Evolutionary conservation across 495 filamentous ascomycete genomes (phyloP), one percentile per base, ranked within the genome.

Genomic region (Delitschia confertaspora): DNA sequence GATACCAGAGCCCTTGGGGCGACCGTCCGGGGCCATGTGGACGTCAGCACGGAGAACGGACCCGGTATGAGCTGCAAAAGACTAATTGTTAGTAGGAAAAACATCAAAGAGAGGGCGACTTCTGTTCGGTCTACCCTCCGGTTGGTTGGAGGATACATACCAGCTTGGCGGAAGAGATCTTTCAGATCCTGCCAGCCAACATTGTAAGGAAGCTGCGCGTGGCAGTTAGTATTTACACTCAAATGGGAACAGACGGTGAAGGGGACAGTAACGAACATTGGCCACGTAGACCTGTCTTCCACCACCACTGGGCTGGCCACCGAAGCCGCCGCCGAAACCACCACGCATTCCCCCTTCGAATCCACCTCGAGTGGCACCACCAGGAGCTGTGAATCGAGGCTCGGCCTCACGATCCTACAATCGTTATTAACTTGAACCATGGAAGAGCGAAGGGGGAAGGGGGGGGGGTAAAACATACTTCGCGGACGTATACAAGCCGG

Each of bases 161-260:
- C 85, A 69, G 91, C 86, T 75, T 95, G 88, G 58, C 91, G 87
- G 75, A 98, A 98, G 52, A 98, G 72, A 67, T 98, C 91, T 72
- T 98, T 98, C 61, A 98, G 68, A 65, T 98, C 91, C 72, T 98
- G 91, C 91, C 91, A 98, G 63, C 93, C 91, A 57, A 93, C 85
- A 38, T 82, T 95, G 72, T 85, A 98, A 20, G 91, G 91, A 56
- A 98, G 85, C 91, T 98, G 69, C 34, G 57, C 19, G 35, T 22
- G 48, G 31, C 69, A 38, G 75, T 63, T 55, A 65, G 47, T 46
- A 56, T 43, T 5, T 57, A 59, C 46, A 44, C 38, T 23, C 20
- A 42, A 41, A 27, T 42, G 8, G 19, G 38, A 13, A 34, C 44
- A 8, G 36, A 13, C 11, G 31, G 26, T n/a, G 16, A 33, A 45